phyloP scores from a whole-genome alignment of 2,329 filamentous ascomycete genomes.

The Eurotiales sp. region DNA sequence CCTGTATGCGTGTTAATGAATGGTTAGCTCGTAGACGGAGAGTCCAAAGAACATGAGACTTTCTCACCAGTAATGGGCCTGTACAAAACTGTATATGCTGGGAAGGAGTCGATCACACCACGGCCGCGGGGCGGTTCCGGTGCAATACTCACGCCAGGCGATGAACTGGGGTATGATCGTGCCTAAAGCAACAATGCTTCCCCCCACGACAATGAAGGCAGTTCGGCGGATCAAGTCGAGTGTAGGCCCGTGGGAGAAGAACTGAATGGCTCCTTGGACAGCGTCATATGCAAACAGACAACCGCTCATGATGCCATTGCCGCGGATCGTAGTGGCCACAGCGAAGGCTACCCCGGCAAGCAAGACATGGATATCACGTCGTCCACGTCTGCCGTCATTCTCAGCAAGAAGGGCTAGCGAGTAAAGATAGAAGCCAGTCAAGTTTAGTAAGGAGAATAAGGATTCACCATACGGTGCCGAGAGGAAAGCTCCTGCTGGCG shows the following conservation, averaged over 20 bases:
- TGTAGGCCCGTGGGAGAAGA: slow-evolving; percentile 37
- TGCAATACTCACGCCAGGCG: slow-evolving; percentile 71
- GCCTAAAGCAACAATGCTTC: slow-evolving; percentile 63
- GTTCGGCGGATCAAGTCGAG: slow-evolving; percentile 51
- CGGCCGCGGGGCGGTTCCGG: slow-evolving; percentile 44
- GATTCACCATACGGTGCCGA: slow-evolving; percentile 83
- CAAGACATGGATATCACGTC: slow-evolving; percentile 52
- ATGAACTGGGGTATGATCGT: slow-evolving; percentile 68
- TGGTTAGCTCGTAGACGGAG: not conserved
- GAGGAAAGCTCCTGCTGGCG: slow-evolving; percentile 84
- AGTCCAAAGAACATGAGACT: slow-evolving; percentile 26
- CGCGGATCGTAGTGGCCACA: slow-evolving; percentile 68
- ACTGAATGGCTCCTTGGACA: slow-evolving; percentile 37
- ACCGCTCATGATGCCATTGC: slow-evolving; percentile 83
- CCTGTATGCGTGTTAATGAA: slow-evolving; percentile 50
- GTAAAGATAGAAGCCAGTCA: slow-evolving; percentile 69
- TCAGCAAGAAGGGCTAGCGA: slow-evolving; percentile 43
- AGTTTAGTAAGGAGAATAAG: slow-evolving; percentile 71
- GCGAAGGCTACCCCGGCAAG: slow-evolving; percentile 67
- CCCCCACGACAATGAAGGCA: slow-evolving; percentile 60
- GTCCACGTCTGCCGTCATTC: slow-evolving; percentile 22
- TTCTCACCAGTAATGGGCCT: slow-evolving; percentile 77
- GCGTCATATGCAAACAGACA: slow-evolving; percentile 67
- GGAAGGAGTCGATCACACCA: slow-evolving; percentile 76
- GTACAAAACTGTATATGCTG: slow-evolving; percentile 89